Conservation (phyloP, 495 filamentous ascomycete genomes). For the Podospora pseudocomata region DNA sequence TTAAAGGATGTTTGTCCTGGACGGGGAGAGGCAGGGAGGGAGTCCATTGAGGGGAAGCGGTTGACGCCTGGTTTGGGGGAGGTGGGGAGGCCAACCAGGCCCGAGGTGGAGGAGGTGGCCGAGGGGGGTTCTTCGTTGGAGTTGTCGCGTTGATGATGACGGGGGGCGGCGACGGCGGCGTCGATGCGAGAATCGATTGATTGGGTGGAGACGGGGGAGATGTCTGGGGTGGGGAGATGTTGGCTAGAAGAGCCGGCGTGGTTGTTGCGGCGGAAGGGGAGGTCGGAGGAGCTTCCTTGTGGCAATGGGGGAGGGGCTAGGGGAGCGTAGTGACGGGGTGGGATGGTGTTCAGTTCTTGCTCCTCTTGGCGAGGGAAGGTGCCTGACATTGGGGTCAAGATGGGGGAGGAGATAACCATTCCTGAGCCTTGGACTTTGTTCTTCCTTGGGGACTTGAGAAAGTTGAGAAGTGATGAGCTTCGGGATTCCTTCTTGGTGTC, state of each 20-base stretch:
- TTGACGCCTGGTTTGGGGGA: constrained; percentile 46
- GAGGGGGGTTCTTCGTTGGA: constrained; percentile 41
- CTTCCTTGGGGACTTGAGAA: constrained; percentile 50
- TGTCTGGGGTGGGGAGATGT: constrained; percentile 45
- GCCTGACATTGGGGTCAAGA: constrained; percentile 52
- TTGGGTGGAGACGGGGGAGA: constrained; percentile 46
- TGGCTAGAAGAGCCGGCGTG: constrained; percentile 3
- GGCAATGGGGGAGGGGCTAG: constrained; percentile 46
- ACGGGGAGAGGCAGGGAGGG: constrained; percentile 44
- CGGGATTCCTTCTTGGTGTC: constrained; percentile 46
- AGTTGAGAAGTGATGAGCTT: constrained; percentile 49
- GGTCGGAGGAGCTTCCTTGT: constrained; percentile 29
- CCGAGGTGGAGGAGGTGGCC: constrained; percentile 37
- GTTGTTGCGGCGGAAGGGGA: constrained; percentile 37
- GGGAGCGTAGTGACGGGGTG: constrained; percentile 48
- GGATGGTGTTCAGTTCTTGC: constrained; percentile 50
- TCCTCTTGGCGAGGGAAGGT: constrained; percentile 47
- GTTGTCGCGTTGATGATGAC: constrained; percentile 33
- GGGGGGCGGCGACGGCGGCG: constrained; percentile 26
- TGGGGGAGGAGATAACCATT: constrained; percentile 53
- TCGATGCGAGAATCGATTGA: constrained; percentile 49
- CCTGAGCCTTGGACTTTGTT: constrained; percentile 34
- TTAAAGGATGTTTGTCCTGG: constrained; percentile 34
- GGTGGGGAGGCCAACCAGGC: constrained; percentile 44
- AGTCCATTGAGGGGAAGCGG: constrained; percentile 44